phyloP scores from a whole-genome alignment of 495 filamentous ascomycete species.

The Aspergillus nanangensis region DNA sequence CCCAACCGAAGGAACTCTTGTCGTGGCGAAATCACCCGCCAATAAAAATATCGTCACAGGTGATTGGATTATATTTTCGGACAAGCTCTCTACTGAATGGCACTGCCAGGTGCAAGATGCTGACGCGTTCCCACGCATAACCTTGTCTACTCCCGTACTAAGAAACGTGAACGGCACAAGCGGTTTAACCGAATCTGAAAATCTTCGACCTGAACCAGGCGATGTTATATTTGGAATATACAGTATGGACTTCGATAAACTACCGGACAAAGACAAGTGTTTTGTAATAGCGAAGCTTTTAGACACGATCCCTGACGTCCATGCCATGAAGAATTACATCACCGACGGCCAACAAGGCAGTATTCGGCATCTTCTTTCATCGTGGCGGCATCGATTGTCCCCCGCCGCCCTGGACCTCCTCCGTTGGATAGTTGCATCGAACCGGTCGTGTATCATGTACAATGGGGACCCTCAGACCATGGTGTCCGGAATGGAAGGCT shows the following conservation, averaged over 20 bases:
- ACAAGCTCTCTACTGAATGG: constrained; percentile 12
- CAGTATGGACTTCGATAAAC: constrained; percentile 51
- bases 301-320: constrained; percentile 62
- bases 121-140: too few relatives aligned
- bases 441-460: constrained; percentile 80
- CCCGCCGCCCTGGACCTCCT: constrained; percentile 65
- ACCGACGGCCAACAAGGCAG: constrained; percentile 21
- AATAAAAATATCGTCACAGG: constrained; percentile 44
- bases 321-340: constrained; percentile 60
- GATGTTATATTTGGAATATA: constrained; percentile 40
- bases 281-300: constrained; percentile 55
- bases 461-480: constrained; percentile 42
- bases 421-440: constrained; percentile 89
- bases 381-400: constrained; percentile 60
- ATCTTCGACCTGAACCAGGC: too few relatives aligned
- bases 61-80: constrained; percentile 56
- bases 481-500: constrained; percentile 61
- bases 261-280: constrained; percentile 44
- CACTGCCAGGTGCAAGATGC: constrained; percentile 23
- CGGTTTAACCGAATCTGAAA: too few relatives aligned
- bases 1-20: too few relatives aligned
- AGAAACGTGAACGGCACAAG: too few relatives aligned
- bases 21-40: too few relatives aligned
- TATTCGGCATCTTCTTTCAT: constrained; percentile 38
- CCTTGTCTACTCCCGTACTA: too few relatives aligned